Base-by-base conservation (phyloP, 192 early-diverging fungal genomes). In the Geranomyces michiganensis region DNA sequence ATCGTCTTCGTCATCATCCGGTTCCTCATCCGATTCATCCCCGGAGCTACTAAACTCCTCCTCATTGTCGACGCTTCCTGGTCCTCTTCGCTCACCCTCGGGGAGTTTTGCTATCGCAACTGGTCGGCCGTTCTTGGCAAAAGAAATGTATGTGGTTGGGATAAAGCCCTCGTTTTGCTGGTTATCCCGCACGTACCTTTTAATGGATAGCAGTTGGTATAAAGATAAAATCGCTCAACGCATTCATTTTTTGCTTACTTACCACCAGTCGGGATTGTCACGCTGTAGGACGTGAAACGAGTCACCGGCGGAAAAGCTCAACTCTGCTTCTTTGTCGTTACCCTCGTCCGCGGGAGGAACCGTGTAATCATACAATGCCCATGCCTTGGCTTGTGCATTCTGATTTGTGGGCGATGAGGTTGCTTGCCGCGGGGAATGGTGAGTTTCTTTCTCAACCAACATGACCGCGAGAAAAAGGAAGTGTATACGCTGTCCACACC, bases 221-320 rank as follows among this genome's bases (percentile, higher is more conserved):
- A 71, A 6, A 26, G 19, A 19, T 47, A 14, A 47, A 47, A 19
- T 14, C 19, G 12, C 46, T 19, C 46, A 10, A 47, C 46, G 46
- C 19, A 47, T 19, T 47, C 12, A 47, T 47, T 14, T 47, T 19
- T 47, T 19, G 46, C 46, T 17, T 55, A 47, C 69, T 22, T 59
- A 81, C 84, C 84, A 85, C 84, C 84, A 85, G 53, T 85, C 84
- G 8, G 27, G 17, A 61, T 79, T 81, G 12, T 85, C 84, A 13
- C 62, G 51, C 62, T 83, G 75, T 17, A 85, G 10, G 8, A 85
- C 29, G 0, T 21, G 22, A 69, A 83, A 83, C 14, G 63, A 47
- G 56, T 80, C 81, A 43, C 74, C 80, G 22, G 68, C 45, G 33
- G 24, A 12, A 44, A 81, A 79, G n/a, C 62, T 66, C 17, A 85